These are phyloP conservation scores for Cystoisospora suis DNA, from an alignment of 169 alveolate genomes.

Conservation along the genomic window DNA sequence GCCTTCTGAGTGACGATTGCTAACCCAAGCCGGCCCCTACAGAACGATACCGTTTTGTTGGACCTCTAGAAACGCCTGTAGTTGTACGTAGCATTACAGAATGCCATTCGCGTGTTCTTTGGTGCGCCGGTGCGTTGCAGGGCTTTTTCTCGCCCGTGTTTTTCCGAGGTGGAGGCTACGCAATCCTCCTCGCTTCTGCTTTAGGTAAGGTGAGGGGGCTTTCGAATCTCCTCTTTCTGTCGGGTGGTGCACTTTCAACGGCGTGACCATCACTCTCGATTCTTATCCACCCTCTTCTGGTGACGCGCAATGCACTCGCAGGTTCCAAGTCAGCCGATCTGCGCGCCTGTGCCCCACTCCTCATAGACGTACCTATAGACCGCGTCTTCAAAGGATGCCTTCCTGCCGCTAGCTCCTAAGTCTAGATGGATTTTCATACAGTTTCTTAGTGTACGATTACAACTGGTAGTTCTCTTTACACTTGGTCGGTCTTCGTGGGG, in stretches of 20 bases:
- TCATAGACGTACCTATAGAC: not conserved
- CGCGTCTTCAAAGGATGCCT: not conserved
- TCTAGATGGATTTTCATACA: too few species aligned
- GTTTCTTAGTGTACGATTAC: too few species aligned
- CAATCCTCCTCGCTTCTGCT: not conserved
- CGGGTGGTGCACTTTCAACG: not conserved
- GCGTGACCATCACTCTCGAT: not conserved
- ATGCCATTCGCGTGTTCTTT: not conserved
- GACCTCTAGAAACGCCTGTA: not conserved
- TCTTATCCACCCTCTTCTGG: not conserved
- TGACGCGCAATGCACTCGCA: not conserved
- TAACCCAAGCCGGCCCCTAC: not conserved
- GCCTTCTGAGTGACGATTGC: not conserved
- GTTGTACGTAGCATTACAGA: not conserved
- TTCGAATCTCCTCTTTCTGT: too few species aligned
- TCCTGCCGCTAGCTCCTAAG: too few species aligned
- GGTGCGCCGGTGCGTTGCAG: not conserved
- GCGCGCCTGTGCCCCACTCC: not conserved
- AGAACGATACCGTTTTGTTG: not conserved
- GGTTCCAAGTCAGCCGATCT: not conserved
- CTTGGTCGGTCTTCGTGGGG: too few species aligned
- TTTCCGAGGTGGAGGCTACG: conserved; percentile 29
- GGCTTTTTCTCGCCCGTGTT: conserved; percentile 5
- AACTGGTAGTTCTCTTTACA: too few species aligned
- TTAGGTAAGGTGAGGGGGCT: conserved; percentile 16